phyloP scores from a whole-genome alignment of 495 filamentous ascomycete genomes.

The Parathielavia hyrcaniae region DNA sequence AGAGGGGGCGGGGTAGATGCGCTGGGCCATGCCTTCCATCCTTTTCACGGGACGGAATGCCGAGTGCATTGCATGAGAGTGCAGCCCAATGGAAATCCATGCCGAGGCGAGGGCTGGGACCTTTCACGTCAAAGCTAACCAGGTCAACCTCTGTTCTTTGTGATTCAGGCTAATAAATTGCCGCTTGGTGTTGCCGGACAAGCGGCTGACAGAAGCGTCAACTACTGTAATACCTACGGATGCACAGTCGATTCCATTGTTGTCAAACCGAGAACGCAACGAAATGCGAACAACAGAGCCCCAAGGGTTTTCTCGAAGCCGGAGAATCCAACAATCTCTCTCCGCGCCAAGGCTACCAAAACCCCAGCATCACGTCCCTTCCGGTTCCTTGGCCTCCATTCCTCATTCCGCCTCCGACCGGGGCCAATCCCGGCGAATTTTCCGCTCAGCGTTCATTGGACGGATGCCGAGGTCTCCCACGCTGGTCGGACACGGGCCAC shows the following conservation, averaged over 20 bases:
- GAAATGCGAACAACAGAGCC: too few relatives aligned
- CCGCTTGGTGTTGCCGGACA: slow-evolving; percentile 22
- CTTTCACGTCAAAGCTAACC: slow-evolving; percentile 9
- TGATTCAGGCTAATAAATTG: slow-evolving; percentile 34
- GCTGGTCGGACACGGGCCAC: slow-evolving; percentile 18
- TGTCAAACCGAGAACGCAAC: not conserved
- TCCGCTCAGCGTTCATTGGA: slow-evolving; percentile 16
- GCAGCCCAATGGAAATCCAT: slow-evolving; percentile 16
- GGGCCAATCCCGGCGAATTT: not conserved
- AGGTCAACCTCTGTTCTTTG: slow-evolving; percentile 11
- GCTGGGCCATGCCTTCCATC: slow-evolving; percentile 11
- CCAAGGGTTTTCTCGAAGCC: too few relatives aligned
- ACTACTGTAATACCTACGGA: slow-evolving; percentile 10
- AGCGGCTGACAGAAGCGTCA: slow-evolving; percentile 1
- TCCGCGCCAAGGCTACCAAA: too few relatives aligned
- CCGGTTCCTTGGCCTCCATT: too few relatives aligned
- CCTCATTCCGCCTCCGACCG: too few relatives aligned
- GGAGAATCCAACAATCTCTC: too few relatives aligned
- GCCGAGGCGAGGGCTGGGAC: slow-evolving; percentile 13
- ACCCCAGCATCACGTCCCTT: too few relatives aligned
- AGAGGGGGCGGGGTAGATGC: slow-evolving; percentile 9
- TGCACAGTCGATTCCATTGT: not conserved
- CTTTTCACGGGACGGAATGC: slow-evolving; percentile 27
- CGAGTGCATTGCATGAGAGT: slow-evolving; percentile 17
- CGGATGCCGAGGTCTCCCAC: slow-evolving; percentile 10